Percentiles rank a stretch among this genome's conserved stretches.
Conservation (phyloP, 169 alveolate species). For the Plasmodium reichenowi region DNA sequence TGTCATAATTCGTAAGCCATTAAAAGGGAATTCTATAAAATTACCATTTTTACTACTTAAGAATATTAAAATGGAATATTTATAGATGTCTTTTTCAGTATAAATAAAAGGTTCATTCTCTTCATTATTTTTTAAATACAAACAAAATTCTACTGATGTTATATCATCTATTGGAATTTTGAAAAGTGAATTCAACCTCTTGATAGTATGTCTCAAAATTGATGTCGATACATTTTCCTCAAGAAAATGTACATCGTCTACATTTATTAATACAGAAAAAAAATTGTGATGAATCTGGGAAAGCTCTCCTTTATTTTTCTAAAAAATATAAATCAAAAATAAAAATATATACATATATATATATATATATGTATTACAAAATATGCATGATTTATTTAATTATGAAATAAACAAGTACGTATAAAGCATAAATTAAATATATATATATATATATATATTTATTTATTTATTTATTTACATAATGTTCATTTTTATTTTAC, state of each 20-base stretch:
- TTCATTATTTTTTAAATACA: constrained; percentile 32
- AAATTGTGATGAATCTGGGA: constrained; percentile 31
- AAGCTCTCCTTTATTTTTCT: constrained; percentile 49
- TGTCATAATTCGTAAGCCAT: constrained; percentile 46
- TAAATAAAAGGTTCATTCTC: constrained; percentile 8
- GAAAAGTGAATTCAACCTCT: constrained; percentile 29
- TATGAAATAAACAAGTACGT: neutral
- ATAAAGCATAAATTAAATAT: neutral
- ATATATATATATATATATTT: neutral
- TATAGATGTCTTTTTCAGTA: constrained; percentile 17
- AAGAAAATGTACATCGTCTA: constrained; percentile 49
- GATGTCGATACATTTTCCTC: constrained; percentile 54
- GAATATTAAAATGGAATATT: constrained; percentile 50
- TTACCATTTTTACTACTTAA: constrained; percentile 14
- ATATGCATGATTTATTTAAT: neutral
- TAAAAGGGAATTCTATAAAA: constrained; percentile 40
- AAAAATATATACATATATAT: neutral
- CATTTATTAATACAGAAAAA: constrained; percentile 33
- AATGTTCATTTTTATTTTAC: neutral
- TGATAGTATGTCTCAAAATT: constrained; percentile 29
- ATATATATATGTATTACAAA: neutral
- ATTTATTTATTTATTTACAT: neutral
- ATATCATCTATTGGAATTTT: constrained; percentile 53
- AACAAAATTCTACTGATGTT: constrained; percentile 27
- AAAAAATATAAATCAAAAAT: neutral